Evolutionary conservation across 352 stramenopile genomes (phyloP).

Genomic region (Pythium plurisporium): DNA sequence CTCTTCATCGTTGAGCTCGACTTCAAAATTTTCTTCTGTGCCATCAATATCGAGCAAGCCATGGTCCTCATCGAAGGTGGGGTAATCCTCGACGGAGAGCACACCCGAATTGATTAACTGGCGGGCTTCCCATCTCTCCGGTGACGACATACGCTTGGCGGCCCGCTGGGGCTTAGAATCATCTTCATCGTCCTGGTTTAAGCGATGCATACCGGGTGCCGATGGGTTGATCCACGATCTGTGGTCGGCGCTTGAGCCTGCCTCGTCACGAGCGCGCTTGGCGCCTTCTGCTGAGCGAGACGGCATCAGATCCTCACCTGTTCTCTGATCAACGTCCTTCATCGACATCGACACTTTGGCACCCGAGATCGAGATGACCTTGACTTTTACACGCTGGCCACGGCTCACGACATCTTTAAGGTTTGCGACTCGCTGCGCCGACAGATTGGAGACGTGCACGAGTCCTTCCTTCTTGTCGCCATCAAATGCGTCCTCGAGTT

Average conservation of each 20-base stretch:
- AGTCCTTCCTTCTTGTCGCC: conserved; percentile 87
- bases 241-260: conserved; percentile 40
- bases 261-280: conserved; percentile 47
- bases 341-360: conserved; percentile 93
- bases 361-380: conserved; percentile 92
- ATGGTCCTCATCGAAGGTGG: conserved; percentile 95
- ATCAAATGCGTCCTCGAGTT: conserved; percentile 68
- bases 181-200: conserved; percentile 55
- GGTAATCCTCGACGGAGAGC: conserved; percentile 96
- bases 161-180: conserved; percentile 68
- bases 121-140: conserved; percentile 96
- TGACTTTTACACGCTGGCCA: conserved; percentile 94
- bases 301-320: conserved; percentile 93
- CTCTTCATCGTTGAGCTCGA: conserved; percentile 97
- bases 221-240: conserved; percentile 83
- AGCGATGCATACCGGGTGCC: conserved; percentile 74
- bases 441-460: conserved; percentile 94
- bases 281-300: conserved; percentile 72
- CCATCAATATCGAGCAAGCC: conserved; percentile 79
- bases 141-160: conserved; percentile 91
- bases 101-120: conserved; percentile 98
- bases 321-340: conserved; percentile 96
- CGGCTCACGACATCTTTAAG: conserved; percentile 84
- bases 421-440: conserved; percentile 79
- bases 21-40: conserved; percentile 86